Percentiles rank a stretch among this genome's conserved stretches.
phyloP scores from a whole-genome alignment of 2,329 filamentous ascomycete genomes.

The Cordyceps militaris region DNA sequence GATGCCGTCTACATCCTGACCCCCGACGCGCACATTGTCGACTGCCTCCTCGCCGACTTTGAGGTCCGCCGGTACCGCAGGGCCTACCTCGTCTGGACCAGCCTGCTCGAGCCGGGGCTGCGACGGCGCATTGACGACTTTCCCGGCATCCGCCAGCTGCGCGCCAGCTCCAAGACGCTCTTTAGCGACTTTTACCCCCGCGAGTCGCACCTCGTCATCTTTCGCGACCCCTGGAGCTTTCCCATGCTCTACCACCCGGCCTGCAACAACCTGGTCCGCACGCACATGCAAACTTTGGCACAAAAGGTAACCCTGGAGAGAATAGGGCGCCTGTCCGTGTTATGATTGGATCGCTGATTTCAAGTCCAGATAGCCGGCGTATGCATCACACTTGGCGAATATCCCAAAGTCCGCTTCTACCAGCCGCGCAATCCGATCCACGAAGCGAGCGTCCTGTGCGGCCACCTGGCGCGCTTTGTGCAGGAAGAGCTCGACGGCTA shows the following conservation, averaged over 20 bases:
- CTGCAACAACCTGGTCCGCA: constrained; percentile 76
- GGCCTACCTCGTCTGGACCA: constrained; percentile 78
- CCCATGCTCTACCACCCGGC: constrained; percentile 83
- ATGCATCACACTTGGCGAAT: constrained; percentile 88
- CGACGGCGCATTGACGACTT: constrained; percentile 70
- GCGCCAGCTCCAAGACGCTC: constrained; percentile 73
- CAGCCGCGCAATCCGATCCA: constrained; percentile 67
- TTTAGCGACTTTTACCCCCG: constrained; percentile 85
- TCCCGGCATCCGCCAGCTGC: constrained; percentile 60
- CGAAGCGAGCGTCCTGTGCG: constrained; percentile 80
- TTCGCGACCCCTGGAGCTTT: constrained; percentile 94
- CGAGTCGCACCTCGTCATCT: constrained; percentile 86
- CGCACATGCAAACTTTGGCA: constrained; percentile 77
- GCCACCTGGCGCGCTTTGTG: constrained; percentile 82
- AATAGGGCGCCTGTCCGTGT: not conserved
- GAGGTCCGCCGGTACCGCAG: constrained; percentile 75
- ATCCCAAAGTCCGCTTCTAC: constrained; percentile 89
- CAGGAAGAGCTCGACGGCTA: constrained; percentile 89
- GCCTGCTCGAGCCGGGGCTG: constrained; percentile 61
- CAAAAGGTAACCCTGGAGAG: constrained; percentile 64
- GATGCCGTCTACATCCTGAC: constrained; percentile 92
- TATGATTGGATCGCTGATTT: not conserved
- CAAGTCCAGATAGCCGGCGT: constrained; percentile 44
- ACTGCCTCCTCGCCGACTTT: constrained; percentile 89
- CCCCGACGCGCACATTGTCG: constrained; percentile 79